These are phyloP conservation scores for Aquilaria sinensis DNA, from an alignment of 345 rosid genomes.

Conservation along the genomic window DNA sequence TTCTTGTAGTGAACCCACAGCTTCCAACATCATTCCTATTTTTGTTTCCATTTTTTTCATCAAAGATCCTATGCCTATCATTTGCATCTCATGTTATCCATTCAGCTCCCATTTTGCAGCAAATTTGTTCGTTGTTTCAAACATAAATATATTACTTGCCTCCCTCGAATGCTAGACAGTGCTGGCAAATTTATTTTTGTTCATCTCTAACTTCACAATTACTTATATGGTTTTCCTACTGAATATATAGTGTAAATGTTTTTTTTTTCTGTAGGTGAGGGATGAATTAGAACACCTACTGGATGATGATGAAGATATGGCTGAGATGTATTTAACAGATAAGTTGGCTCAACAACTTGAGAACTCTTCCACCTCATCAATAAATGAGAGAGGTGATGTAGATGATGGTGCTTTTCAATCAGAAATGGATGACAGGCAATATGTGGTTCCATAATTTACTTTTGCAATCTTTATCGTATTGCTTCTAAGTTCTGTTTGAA, in stretches of 20 bases:
- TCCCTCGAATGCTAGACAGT: too few relatives aligned
- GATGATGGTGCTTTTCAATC: conserved; percentile 43
- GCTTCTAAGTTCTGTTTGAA: neutral
- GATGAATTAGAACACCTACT: conserved; percentile 88
- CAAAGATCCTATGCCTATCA: too few relatives aligned
- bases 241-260: neutral
- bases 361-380: conserved; percentile 50
- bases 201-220: too few relatives aligned
- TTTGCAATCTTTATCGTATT: neutral
- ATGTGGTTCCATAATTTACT: neutral
- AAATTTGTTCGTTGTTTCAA: too few relatives aligned
- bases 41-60: too few relatives aligned
- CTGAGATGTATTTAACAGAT: conserved; percentile 94
- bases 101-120: too few relatives aligned
- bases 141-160: too few relatives aligned
- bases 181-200: too few relatives aligned
- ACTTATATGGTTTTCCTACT: neutral
- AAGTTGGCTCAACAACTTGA: conserved; percentile 64
- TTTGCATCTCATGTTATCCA: neutral
- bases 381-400: conserved; percentile 43
- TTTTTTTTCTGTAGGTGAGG: conserved; percentile 49
- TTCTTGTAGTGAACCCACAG: too few relatives aligned
- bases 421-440: conserved; percentile 57
- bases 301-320: conserved; percentile 98
- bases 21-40: too few relatives aligned